A percentile compares a stretch with the other conserved stretches of the same genome.
These are phyloP conservation scores for Metarhizium brunneum DNA, from an alignment of 2,329 filamentous ascomycete genomes.

Conservation along the genomic window DNA sequence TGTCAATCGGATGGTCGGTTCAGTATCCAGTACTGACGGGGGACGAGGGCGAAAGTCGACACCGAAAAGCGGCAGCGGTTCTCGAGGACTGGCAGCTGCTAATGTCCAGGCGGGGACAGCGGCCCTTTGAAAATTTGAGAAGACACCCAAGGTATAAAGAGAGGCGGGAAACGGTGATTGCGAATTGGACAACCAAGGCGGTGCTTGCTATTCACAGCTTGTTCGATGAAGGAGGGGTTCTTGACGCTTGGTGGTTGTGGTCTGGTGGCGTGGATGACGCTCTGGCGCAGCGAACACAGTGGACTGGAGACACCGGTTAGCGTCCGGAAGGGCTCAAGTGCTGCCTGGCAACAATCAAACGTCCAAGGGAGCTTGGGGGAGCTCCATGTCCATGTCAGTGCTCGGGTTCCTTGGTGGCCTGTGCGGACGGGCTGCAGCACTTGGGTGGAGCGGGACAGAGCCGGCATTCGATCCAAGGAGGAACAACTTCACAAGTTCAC, in stretches of 20 bases:
- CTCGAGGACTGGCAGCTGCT: not conserved
- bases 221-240: not conserved
- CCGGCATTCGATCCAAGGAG: too few relatives aligned
- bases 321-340: not conserved
- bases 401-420: not conserved
- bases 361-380: not conserved
- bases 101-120: not conserved
- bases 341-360: not conserved
- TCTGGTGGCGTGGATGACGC: not conserved
- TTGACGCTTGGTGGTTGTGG: not conserved
- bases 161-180: not conserved
- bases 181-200: not conserved
- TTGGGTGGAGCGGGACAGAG: not conserved
- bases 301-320: too few relatives aligned
- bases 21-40: not conserved
- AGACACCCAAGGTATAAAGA: not conserved
- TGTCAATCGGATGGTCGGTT: not conserved
- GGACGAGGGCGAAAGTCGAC: not conserved
- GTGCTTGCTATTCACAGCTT: not conserved
- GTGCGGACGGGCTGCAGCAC: not conserved
- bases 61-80: slow-evolving; percentile 3
- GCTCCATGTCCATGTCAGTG: not conserved
- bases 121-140: not conserved
- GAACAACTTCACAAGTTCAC: too few relatives aligned
- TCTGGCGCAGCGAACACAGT: not conserved